Percentiles rank a stretch among this genome's conserved stretches.
Conservation (phyloP, 139 green algal genomes). For the Nannochloris sp. region DNA sequence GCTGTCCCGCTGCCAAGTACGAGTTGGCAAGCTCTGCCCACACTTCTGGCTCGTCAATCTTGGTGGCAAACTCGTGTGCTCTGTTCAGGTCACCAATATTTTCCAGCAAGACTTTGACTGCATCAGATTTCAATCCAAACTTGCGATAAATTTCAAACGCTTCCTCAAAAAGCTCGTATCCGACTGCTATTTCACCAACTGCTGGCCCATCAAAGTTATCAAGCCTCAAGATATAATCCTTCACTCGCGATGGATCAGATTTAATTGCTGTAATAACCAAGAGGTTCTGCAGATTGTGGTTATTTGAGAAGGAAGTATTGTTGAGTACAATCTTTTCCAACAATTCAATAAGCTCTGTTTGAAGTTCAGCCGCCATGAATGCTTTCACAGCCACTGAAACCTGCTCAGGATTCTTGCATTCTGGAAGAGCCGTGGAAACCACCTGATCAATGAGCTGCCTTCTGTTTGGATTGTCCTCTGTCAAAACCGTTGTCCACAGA, state of each 20-base stretch:
- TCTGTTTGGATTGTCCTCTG: slow-evolving; percentile 70
- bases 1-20: slow-evolving; percentile 64
- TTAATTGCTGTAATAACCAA: slow-evolving; percentile 98
- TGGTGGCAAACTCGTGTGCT: slow-evolving; percentile 75
- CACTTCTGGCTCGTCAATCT: slow-evolving; percentile 75
- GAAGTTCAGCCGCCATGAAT: slow-evolving; percentile 95
- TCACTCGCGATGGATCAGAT: slow-evolving; percentile 54
- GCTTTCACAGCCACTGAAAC: slow-evolving; percentile 91
- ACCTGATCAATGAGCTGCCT: slow-evolving; percentile 88
- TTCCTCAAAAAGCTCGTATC: slow-evolving; percentile 87
- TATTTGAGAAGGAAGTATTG: slow-evolving; percentile 93
- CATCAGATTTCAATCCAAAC: slow-evolving; percentile 76
- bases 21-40: slow-evolving; percentile 89
- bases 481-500: slow-evolving; percentile 91
- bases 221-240: slow-evolving; percentile 95
- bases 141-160: slow-evolving; percentile 99
- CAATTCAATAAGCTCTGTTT: slow-evolving; percentile 96
- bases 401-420: slow-evolving; percentile 96
- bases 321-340: slow-evolving; percentile 99
- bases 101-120: slow-evolving; percentile 86
- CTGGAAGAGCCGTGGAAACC: slow-evolving; percentile 91
- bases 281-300: slow-evolving; percentile 99
- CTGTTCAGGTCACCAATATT: slow-evolving; percentile 75
- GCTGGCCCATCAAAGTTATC: slow-evolving; percentile 97
- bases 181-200: slow-evolving; percentile 77